Conservation (phyloP, 345 rosid species). For the Mallotus nudiflorus region DNA sequence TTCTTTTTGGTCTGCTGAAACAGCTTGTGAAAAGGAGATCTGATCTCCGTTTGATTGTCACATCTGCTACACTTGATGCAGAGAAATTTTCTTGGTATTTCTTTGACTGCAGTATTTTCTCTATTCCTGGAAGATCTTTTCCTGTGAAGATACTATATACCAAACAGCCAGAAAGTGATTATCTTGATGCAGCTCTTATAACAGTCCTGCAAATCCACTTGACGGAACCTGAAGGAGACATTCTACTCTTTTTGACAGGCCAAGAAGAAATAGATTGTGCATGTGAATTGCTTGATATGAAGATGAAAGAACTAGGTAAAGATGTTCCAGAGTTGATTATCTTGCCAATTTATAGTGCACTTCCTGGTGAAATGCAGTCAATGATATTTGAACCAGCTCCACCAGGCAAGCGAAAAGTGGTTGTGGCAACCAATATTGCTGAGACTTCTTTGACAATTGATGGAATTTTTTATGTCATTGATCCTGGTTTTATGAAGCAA, state of each 20-base stretch:
- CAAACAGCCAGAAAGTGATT: conserved; percentile 83
- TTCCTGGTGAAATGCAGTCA: conserved; percentile 88
- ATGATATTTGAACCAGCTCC: conserved; percentile 88
- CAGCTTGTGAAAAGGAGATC: conserved; percentile 64
- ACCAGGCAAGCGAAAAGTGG: conserved; percentile 79
- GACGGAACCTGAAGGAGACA: conserved; percentile 88
- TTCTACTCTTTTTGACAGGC: conserved; percentile 81
- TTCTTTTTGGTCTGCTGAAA: conserved; percentile 68
- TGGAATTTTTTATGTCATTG: conserved; percentile 76
- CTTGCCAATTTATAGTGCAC: conserved; percentile 80
- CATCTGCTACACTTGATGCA: conserved; percentile 83
- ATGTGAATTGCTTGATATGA: conserved; percentile 65
- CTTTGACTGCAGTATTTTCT: conserved; percentile 75
- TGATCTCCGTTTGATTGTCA: conserved; percentile 72
- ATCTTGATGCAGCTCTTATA: conserved; percentile 71
- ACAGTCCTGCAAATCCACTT: conserved; percentile 80
- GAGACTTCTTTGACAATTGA: conserved; percentile 83
- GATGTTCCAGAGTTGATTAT: conserved; percentile 77
- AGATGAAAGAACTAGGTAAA: conserved; percentile 72
- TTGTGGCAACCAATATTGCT: conserved; percentile 83
- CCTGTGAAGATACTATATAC: conserved; percentile 79
- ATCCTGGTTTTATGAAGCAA: conserved; percentile 85
- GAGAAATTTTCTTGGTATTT: conserved; percentile 82
- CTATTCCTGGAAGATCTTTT: conserved; percentile 83
- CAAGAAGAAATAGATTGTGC: conserved; percentile 89